Base-by-base conservation (phyloP, 805 yeast species). In the Starmerella apicola region DNA sequence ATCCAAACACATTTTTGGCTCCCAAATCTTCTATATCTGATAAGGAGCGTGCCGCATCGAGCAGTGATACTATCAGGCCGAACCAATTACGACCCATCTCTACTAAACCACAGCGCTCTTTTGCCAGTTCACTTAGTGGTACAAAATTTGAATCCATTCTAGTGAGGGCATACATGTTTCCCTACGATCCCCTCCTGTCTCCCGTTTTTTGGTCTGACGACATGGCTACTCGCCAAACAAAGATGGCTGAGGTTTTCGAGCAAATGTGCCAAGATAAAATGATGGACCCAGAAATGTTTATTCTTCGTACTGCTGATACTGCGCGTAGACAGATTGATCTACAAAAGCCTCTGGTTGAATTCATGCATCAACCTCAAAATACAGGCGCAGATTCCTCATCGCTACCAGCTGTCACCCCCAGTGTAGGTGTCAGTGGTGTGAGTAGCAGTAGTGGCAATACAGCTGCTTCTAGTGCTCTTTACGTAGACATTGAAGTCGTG, bases 151-250 rank as follows among this genome's bases (percentile, higher is more conserved):
- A 42, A 26, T 12, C 39, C 13, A 41, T 46, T 4, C 30, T 34
- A 3, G 42, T 54, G 17, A 38, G 42, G 10, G 41, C 59, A n/a
- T 60, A 39, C 45, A 56, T 52, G 47, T 51, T 51, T 32, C 63
- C 63, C 3, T 62, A 49, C 41, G 53, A 57, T 34, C 55, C 57
- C 3, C 42, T 56, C 23, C 45, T 53, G 4, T 51, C 60, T 5
- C 44, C 43, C 4, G 47, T 45, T 17, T 50, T 51, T 27, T 58
- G 61, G 59, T 44, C 48, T 3, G 51, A 50, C 16, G 43, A 35
- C 3, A 49, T 54, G 22, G 39, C 47, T 6, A 24, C 45, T 13
- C 28, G 39, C n/a, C 49, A 53, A 4, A 39, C 44, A 6, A 22
- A 22, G 5, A 32, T 60, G 7, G 39, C 42, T 5, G 48, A 50